Percentiles rank a stretch among this genome's conserved stretches.
Evolutionary conservation across 169 alveolate species (phyloP).

Genomic region (Plasmodium vivax): DNA sequence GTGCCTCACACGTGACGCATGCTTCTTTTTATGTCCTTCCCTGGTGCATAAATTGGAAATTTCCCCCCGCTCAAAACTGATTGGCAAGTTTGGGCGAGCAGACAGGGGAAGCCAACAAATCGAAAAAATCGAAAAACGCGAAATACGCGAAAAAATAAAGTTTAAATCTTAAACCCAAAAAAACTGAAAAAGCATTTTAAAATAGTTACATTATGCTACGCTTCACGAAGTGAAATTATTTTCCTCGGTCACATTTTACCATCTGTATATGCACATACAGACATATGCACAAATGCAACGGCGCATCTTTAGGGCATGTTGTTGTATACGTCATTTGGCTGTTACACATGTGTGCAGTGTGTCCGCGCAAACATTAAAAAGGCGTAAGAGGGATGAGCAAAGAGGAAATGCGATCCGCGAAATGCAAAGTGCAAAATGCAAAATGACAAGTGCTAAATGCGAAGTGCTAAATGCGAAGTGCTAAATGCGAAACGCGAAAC

Average conservation of each 20-base stretch:
- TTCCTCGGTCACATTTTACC: background rate
- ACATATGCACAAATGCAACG: background rate
- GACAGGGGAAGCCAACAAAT: background rate
- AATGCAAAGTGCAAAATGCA: background rate
- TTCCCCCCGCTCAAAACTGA: background rate
- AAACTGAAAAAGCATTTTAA: background rate
- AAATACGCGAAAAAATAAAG: background rate
- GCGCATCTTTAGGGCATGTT: background rate
- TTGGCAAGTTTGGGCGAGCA: background rate
- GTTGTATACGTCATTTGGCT: background rate
- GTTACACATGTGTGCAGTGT: background rate
- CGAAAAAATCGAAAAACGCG: too few relatives aligned
- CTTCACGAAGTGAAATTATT: background rate
- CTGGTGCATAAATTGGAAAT: background rate
- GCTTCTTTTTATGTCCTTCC: background rate
- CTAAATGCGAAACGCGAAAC: background rate
- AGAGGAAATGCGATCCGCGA: background rate
- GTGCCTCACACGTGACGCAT: background rate
- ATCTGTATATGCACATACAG: background rate
- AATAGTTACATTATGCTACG: background rate
- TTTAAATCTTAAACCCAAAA: background rate
- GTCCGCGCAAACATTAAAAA: background rate
- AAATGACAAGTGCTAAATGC: background rate
- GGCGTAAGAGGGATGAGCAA: background rate
- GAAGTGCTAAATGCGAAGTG: background rate